Percentiles rank a stretch among this genome's conserved stretches.
Conservation (phyloP, 2,329 filamentous ascomycete genomes). For the Aureobasidium sp. region DNA sequence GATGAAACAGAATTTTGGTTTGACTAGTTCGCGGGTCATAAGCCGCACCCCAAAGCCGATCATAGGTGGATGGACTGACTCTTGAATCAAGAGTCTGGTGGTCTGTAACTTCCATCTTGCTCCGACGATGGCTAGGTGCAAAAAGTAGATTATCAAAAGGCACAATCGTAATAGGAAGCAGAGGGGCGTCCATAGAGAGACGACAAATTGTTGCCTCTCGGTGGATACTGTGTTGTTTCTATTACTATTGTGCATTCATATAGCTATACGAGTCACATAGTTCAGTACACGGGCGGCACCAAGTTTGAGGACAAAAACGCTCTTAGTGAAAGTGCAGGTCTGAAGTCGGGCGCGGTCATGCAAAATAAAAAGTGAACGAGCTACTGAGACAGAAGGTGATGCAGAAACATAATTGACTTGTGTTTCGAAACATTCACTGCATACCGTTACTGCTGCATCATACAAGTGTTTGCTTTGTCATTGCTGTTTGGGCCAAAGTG, state of each 20-base stretch:
- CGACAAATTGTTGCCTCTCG: too few species aligned
- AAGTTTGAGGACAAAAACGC: neutral
- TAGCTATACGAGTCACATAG: too few species aligned
- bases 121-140: too few species aligned
- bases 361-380: neutral
- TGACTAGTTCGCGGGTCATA: neutral
- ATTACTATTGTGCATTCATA: too few species aligned
- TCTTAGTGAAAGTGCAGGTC: neutral
- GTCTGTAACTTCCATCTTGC: too few species aligned
- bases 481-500: neutral
- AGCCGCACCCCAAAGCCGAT: neutral
- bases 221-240: too few species aligned
- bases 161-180: too few species aligned
- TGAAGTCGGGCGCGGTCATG: neutral
- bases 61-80: neutral
- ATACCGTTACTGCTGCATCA: neutral
- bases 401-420: neutral
- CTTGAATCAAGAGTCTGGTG: neutral
- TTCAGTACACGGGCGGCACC: too few species aligned
- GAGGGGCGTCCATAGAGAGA: too few species aligned
- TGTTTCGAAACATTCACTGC: neutral
- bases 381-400: neutral
- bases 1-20: conserved; percentile 2
- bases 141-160: too few species aligned
- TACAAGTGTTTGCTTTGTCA: neutral